Evolutionary conservation across 2,329 filamentous ascomycete species (phyloP).

Genomic region (Chaetomiaceae sp.): DNA sequence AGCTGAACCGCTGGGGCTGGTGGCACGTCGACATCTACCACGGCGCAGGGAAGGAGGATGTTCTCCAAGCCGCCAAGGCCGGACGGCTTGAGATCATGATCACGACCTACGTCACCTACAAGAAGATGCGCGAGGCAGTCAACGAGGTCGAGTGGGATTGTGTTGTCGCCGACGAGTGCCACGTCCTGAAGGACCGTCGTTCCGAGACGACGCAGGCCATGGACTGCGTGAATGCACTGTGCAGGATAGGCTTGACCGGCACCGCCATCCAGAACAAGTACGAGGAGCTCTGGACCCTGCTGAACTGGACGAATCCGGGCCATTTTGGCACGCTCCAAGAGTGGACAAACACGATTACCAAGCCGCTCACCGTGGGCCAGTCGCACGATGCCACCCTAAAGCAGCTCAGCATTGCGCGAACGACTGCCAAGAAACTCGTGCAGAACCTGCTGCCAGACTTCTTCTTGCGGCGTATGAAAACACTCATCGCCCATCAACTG

Average conservation of each 20-base stretch:
- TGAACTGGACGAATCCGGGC: constrained; percentile 95
- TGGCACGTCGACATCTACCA: constrained; percentile 86
- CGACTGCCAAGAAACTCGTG: constrained; percentile 77
- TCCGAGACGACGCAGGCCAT: constrained; percentile 79
- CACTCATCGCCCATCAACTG: constrained; percentile 82
- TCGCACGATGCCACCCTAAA: constrained; percentile 83
- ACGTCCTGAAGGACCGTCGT: constrained; percentile 72
- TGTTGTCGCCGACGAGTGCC: constrained; percentile 90
- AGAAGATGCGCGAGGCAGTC: constrained; percentile 63
- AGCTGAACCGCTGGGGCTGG: constrained; percentile 88
- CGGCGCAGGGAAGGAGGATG: constrained; percentile 60
- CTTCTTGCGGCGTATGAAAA: constrained; percentile 90
- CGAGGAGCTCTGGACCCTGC: constrained; percentile 89
- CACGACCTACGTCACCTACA: constrained; percentile 89
- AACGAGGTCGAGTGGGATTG: constrained; percentile 91
- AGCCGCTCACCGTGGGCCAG: constrained; percentile 79
- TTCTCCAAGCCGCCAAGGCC: constrained; percentile 63
- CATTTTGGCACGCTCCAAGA: constrained; percentile 56
- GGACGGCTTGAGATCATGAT: constrained; percentile 86
- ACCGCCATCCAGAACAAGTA: constrained; percentile 98
- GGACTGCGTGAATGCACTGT: constrained; percentile 84
- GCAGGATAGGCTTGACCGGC: constrained; percentile 86
- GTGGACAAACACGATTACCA: constrained; percentile 73
- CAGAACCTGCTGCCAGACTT: constrained; percentile 82
- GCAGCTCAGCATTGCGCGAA: constrained; percentile 73